phyloP scores from a whole-genome alignment of 179 eudicot species.

The Gypsophila paniculata region DNA sequence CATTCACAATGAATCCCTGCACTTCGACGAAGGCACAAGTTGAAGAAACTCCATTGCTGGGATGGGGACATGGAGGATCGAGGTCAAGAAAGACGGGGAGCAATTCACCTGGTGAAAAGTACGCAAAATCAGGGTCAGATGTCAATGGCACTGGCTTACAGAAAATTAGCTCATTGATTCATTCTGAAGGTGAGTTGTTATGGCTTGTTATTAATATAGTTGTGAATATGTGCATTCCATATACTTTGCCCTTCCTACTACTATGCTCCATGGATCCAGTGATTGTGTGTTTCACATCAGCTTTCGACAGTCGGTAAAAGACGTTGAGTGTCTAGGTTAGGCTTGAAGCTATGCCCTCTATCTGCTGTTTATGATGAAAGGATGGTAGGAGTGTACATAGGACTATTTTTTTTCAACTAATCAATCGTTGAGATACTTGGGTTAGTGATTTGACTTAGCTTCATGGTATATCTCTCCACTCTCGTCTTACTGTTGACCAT shows the following conservation, averaged over 20 bases:
- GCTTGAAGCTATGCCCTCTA: neutral
- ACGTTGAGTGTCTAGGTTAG: too few species aligned
- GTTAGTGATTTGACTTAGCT: neutral
- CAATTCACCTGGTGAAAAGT: slow-evolving; percentile 33
- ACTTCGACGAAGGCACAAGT: slow-evolving; percentile 42
- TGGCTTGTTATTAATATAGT: slow-evolving; percentile 1
- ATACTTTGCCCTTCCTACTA: neutral
- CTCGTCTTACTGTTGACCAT: neutral
- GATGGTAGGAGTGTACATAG: neutral
- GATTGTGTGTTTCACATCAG: neutral
- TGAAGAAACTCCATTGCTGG: slow-evolving; percentile 38
- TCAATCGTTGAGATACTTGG: slow-evolving; percentile 7
- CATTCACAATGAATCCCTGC: slow-evolving; percentile 68
- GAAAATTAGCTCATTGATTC: slow-evolving; percentile 31
- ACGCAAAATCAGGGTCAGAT: slow-evolving; percentile 33
- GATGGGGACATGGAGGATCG: slow-evolving; percentile 36
- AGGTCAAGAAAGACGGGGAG: slow-evolving; percentile 29
- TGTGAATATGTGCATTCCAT: neutral
- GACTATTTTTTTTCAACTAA: neutral
- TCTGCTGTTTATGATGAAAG: neutral
- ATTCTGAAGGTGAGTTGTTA: slow-evolving; percentile 41
- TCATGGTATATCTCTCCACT: neutral
- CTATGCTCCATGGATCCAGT: neutral
- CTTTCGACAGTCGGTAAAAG: neutral
- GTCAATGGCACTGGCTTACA: slow-evolving; percentile 25